Evolutionary conservation across 345 rosid species (phyloP), one percentile per base, ranked within the genome.

Genomic region (Eucalyptus cloeziana): DNA sequence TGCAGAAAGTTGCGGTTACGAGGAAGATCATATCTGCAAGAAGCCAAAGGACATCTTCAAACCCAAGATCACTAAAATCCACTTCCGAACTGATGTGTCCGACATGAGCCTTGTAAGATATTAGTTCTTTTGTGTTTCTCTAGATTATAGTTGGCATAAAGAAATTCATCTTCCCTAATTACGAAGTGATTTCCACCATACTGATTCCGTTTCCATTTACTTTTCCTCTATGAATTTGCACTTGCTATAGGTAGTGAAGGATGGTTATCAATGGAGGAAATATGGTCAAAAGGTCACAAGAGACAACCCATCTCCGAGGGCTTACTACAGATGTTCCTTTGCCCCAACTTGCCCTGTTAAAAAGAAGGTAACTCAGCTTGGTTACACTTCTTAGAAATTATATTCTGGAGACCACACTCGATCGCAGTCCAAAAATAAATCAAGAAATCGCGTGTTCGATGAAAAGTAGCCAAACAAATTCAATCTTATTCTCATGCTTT

Each of bases 211-310:
- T 45, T 3, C 47, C 30, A n/a, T 22, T 21, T 15, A 45, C 44
- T 85, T 37, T 56, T 30, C 25, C 43, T 50, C 4, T 52, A 21
- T 10, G 37, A 8, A 17, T 50, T 31, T 22, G 40, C 67, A 47
- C 60, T 44, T 89, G 52, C 56, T 86, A 37, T 90, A 96, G 99
- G 93, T 93, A 76, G 96, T 96, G 88, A 96, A 91, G 64, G 99
- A 97, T 94, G 99, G 99, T 64, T 96, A 93, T 92, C 98, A 97
- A 91, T 97, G 99, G 99, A 94, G 99, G 89, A 97, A 97, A 92
- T 97, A 97, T 49, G 99, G 99, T 37, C 99, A 97, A 90, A 97
- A 97, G 91, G 98, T 96, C 27, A 97, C 99, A 30, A 95, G 96
- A 92, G 99, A 97, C 71, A 97, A 97, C 90, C 97, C 99, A 8